These are phyloP conservation scores for Fusarium pseudonygamai DNA, from an alignment of 2,329 filamentous ascomycete genomes.

Conservation along the genomic window DNA sequence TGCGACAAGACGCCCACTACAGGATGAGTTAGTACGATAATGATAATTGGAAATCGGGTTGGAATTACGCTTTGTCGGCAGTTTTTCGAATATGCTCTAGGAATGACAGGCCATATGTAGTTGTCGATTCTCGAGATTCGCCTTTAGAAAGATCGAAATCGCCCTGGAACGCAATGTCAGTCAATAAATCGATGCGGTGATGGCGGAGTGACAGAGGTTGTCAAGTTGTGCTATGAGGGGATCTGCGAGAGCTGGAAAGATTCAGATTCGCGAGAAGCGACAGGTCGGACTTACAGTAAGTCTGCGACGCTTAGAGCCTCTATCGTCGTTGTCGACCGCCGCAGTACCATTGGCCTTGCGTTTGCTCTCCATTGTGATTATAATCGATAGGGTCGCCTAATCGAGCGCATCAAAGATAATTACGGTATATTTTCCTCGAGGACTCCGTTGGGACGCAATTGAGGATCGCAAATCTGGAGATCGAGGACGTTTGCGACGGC, in stretches of 20 bases:
- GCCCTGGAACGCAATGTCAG: constrained; percentile 41
- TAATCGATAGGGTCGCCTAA: constrained; percentile 37
- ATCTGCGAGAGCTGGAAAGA: background rate
- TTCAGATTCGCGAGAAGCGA: constrained; percentile 11
- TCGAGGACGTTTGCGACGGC: constrained; percentile 32
- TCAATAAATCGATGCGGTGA: background rate
- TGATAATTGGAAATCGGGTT: background rate
- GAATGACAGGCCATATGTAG: constrained; percentile 76
- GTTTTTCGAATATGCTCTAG: constrained; percentile 79
- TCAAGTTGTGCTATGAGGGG: background rate
- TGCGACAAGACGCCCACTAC: constrained; percentile 78
- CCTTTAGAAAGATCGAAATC: constrained; percentile 61
- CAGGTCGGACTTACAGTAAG: constrained; percentile 57
- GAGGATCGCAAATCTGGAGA: constrained; percentile 30
- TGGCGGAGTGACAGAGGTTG: background rate
- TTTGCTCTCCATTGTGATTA: constrained; percentile 63
- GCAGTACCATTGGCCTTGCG: constrained; percentile 62
- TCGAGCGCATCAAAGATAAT: constrained; percentile 42
- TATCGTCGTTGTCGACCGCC: constrained; percentile 59
- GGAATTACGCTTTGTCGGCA: constrained; percentile 80
- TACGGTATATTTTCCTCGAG: background rate
- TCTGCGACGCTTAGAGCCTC: constrained; percentile 66
- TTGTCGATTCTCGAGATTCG: constrained; percentile 75
- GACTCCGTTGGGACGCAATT: constrained; percentile 42
- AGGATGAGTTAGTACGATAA: constrained; percentile 32